Evolutionary conservation across 2,329 filamentous ascomycete genomes (phyloP), one percentile per base, ranked within the genome.

Genomic region (Juglanconis juglandina): DNA sequence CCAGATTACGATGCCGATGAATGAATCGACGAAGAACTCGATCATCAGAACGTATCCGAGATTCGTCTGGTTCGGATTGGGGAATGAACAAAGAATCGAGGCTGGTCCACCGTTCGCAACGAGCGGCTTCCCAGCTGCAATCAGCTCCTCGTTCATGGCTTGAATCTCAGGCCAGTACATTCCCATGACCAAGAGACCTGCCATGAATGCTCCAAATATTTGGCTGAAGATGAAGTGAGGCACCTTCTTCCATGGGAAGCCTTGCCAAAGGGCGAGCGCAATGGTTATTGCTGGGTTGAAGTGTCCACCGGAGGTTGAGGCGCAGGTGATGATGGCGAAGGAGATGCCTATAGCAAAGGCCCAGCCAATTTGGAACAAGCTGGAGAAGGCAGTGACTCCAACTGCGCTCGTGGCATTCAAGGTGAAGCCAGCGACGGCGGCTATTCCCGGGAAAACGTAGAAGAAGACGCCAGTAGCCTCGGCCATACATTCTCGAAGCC

Each of bases 1-100:
- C 82, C 83, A 86, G 68, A 86, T 85, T 13, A 85, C 71, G 60
- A 86, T 74, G 34, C 77, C 79, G 58, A 86, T 80, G 70, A 85
- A 85, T 58, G 71, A 74, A 66, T 83, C 80, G 34, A 83, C 82
- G 65, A 87, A 84, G 68, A 83, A 86, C 67, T 87, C 84, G 60
- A 81, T 81, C 56, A 85, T 68, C 71, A 87, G 83, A 1, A 86
- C 68, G 67, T 81, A 85, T 13, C 83, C 83, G 44, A 81, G 73
- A 64, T 81, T 83, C 5, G 75, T 80, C 66, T 85, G 80, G 14
- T 72, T 75, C 0, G 76, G 66, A 32, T 72, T 75, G 0, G 82
- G 83, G 67, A 84, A 84, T 3, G 80, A 75, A 69, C 79, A 84
- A 9, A 87, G 74, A 47, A 86, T 79, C 51, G 77, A 79, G 3